A percentile compares a stretch with the other conserved stretches of the same genome.
phyloP scores from a whole-genome alignment of 345 rosid genomes.

The Abelmoschus esculentus region DNA sequence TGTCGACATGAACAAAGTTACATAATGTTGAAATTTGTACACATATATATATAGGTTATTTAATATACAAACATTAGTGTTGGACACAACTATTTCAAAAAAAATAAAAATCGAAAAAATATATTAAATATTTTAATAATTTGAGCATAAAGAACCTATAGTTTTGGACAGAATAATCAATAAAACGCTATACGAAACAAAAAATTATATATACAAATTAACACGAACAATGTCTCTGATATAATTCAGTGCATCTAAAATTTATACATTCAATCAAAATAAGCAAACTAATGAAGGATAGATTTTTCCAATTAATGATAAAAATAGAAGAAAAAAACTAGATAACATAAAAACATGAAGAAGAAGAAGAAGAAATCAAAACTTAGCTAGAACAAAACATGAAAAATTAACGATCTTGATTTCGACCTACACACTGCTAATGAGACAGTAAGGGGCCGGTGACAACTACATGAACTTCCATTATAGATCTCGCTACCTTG shows the following conservation, averaged over 20 bases:
- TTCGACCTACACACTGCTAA: slow-evolving; percentile 23
- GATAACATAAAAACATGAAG: slow-evolving; percentile 1
- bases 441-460: slow-evolving; percentile 13
- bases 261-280: slow-evolving; percentile 19
- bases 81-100: no score
- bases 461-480: slow-evolving; percentile 24
- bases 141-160: no score
- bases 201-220: neutral
- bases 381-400: slow-evolving; percentile 8
- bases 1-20: no score
- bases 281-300: slow-evolving; percentile 13
- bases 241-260: slow-evolving; percentile 9
- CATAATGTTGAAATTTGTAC: no score
- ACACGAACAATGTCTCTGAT: neutral
- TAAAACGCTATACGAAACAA: neutral
- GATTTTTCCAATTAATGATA: slow-evolving; percentile 17
- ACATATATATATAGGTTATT: no score
- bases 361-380: neutral
- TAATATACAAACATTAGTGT: no score
- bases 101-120: no score
- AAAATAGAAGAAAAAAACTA: neutral
- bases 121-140: no score
- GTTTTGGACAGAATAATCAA: neutral
- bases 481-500: slow-evolving; percentile 18
- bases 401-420: slow-evolving; percentile 6